These are phyloP conservation scores for Candida tunisiensis DNA, from an alignment of 1,139 yeast genomes.

Conservation along the genomic window DNA sequence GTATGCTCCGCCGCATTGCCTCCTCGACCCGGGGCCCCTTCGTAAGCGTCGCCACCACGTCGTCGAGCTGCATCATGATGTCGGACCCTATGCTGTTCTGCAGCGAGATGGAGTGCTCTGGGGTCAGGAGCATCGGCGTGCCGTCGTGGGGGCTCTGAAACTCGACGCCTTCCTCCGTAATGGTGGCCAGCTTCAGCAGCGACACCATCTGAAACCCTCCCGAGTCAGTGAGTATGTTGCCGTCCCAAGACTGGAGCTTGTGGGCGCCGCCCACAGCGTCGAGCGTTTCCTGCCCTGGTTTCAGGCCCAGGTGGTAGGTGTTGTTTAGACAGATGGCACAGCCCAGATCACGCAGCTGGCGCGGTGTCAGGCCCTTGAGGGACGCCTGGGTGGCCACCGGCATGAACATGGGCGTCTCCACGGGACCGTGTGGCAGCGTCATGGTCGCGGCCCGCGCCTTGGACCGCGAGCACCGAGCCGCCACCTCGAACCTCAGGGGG, in stretches of 20 bases:
- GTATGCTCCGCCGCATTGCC: slow-evolving; percentile 26
- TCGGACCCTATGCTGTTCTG: slow-evolving; percentile 29
- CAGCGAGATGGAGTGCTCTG: slow-evolving; percentile 27
- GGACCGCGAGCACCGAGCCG: slow-evolving; percentile 23
- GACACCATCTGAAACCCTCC: slow-evolving; percentile 32
- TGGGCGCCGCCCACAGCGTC: slow-evolving; percentile 29
- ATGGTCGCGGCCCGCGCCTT: slow-evolving; percentile 27
- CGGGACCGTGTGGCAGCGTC: slow-evolving; percentile 26
- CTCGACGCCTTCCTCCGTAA: slow-evolving; percentile 28
- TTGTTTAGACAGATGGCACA: slow-evolving; percentile 27
- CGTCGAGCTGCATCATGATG: slow-evolving; percentile 30
- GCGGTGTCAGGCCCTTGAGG: slow-evolving; percentile 26
- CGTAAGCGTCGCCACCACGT: slow-evolving; percentile 26
- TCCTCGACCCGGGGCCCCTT: slow-evolving; percentile 27
- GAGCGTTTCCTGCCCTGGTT: slow-evolving; percentile 26
- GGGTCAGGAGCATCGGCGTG: slow-evolving; percentile 27
- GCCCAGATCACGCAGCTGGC: slow-evolving; percentile 23
- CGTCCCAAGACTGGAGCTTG: slow-evolving; percentile 23
- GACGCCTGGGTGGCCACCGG: slow-evolving; percentile 32
- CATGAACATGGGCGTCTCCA: slow-evolving; percentile 29
- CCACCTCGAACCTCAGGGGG: slow-evolving; percentile 23
- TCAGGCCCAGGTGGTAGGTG: slow-evolving; percentile 26
- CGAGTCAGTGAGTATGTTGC: slow-evolving; percentile 26
- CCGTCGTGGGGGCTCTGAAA: slow-evolving; percentile 29
- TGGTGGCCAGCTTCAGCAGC: slow-evolving; percentile 26